Conservation (phyloP, 345 rosid genomes). For the Sapria himalayana region DNA sequence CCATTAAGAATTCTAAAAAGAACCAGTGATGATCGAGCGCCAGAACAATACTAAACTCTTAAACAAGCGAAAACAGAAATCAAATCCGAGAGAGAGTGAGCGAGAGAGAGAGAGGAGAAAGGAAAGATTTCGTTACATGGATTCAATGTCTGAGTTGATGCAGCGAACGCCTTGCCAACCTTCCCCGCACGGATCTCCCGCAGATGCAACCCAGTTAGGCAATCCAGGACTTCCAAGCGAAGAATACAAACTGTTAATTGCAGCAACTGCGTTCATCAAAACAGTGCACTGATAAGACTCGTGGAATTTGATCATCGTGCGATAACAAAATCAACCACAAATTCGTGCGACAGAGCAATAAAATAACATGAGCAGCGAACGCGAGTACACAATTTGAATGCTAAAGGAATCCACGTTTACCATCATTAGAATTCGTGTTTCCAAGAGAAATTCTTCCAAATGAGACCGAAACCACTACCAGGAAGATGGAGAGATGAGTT, state of each 20-base stretch:
- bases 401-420: too few relatives aligned
- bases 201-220: slow-evolving; percentile 86
- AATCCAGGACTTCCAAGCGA: slow-evolving; percentile 60
- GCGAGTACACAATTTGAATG: too few relatives aligned
- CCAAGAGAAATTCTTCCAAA: too few relatives aligned
- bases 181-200: slow-evolving; percentile 90
- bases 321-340: not conserved
- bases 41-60: too few relatives aligned
- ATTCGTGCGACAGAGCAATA: too few relatives aligned
- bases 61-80: not conserved
- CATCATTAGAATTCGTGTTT: too few relatives aligned
- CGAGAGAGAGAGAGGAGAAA: not conserved
- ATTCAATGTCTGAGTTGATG: slow-evolving; percentile 28
- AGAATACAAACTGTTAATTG: slow-evolving; percentile 47
- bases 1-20: slow-evolving; percentile 54
- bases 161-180: slow-evolving; percentile 84
- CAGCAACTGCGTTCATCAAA: slow-evolving; percentile 50
- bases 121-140: slow-evolving; percentile 26
- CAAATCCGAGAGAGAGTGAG: not conserved
- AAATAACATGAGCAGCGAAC: too few relatives aligned
- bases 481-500: too few relatives aligned
- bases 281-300: slow-evolving; percentile 16
- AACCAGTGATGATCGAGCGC: not conserved
- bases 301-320: too few relatives aligned
- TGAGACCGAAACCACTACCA: too few relatives aligned